Evolutionary conservation across 202 grass and related monocot genomes (phyloP), one percentile per base, ranked within the genome.

Genomic region (Saccharum hybrid): DNA sequence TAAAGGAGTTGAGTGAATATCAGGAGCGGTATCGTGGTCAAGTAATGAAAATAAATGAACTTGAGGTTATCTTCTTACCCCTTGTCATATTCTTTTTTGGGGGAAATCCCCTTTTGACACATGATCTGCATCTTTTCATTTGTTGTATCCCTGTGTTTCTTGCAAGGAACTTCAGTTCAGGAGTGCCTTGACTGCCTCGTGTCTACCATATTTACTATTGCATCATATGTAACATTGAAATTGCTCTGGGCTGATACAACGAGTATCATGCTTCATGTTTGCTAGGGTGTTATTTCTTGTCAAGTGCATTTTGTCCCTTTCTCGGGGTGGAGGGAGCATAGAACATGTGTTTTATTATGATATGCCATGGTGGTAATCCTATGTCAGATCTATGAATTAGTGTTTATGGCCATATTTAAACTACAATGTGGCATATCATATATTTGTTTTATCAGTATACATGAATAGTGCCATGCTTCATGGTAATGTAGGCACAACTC

Each of bases 1-100:
- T 98, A 68, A 95, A 98, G 81, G 96, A 96, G 67, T 74, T 96
- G 62, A 71, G 42, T 65, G 80, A 83, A 26, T 95, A 89, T 87
- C 86, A 92, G 67, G 85, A 84, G 21, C 79, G 87, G 22, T 95
- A 98, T 63, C 66, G 21, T 28, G 67, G 80, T 23, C 89, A 98
- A 89, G 63, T 98, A 68, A 95, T 79, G 76, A 86, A 83, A 31
- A 91, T 84, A 77, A 77, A 82, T 87, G 96, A 95, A 86, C 91
- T 98, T 48, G 81, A 98, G 91, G 96, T 96, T 87, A 8, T 83
- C 4, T 65, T 83, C 7, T 57, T 63, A 41, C 26, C 77, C 23
- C 54, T 56, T 51, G 39, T 16, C 18, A 23, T 39, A 2, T 62
- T 26, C 33, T 28, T 19, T 28, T 40, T 26, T 7, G 2, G 16